phyloP scores from a whole-genome alignment of 257 asterid species.

The Fraxinus anomala region DNA sequence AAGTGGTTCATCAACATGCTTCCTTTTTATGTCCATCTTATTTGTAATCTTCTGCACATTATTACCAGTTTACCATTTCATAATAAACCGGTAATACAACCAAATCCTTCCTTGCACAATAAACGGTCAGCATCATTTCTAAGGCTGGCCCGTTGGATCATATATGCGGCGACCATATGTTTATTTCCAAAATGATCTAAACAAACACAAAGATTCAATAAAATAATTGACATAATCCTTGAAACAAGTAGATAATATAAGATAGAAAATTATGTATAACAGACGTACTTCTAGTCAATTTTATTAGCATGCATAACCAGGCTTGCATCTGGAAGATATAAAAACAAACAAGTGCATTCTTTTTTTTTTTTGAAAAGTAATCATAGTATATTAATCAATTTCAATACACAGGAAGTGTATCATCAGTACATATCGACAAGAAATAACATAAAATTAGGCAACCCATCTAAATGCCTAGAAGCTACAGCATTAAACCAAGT shows the following conservation, averaged over 20 bases:
- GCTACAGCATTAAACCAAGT: too few relatives aligned
- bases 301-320: constrained; percentile 17
- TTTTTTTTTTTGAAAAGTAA: too few relatives aligned
- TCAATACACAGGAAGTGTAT: too few relatives aligned
- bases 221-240: not conserved
- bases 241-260: not conserved
- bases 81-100: too few relatives aligned
- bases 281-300: not conserved
- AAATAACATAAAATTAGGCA: too few relatives aligned
- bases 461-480: too few relatives aligned
- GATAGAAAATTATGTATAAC: not conserved
- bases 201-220: not conserved
- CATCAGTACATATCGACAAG: too few relatives aligned
- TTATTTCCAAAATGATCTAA: not conserved
- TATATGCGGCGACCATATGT: not conserved
- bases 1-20: not conserved
- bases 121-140: not conserved
- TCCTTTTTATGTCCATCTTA: not conserved
- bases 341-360: not conserved
- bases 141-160: not conserved
- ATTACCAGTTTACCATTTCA: too few relatives aligned
- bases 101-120: not conserved
- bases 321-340: not conserved
- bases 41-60: not conserved
- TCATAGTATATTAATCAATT: too few relatives aligned